Base-by-base conservation (phyloP, 73 alveolate genomes). In the Paramecium sexaurelia region DNA sequence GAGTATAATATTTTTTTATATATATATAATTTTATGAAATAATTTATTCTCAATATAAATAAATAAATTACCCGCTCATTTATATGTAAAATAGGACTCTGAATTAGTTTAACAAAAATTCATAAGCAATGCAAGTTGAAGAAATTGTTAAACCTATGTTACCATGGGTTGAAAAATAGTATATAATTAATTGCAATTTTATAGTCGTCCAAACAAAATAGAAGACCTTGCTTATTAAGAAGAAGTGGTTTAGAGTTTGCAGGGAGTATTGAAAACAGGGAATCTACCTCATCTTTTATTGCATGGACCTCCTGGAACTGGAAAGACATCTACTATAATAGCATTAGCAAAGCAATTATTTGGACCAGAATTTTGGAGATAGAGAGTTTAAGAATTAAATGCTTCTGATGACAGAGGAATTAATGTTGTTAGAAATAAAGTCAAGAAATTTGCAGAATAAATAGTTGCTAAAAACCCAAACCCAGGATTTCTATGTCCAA, bases 351-450 rank as follows among this genome's bases (percentile, higher is more conserved):
- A 94, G 68, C 85, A 94, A 88, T 67, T 96, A 69, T 96, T 92
- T 75, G 98, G 97, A 55, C 99, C 97, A 85, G 93, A 96, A 68
- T 92, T 95, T 87, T 99, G 95, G 92, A 91, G 97, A 93, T 94
- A 95, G 85, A 97, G 99, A 96, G 98, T 98, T 35, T 87, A 97
- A 83, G 99, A 99, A 95, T 92, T 99, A 33, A 99, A 99, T 92
- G 99, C 99, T 5, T 98, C 99, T 3, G 99, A 99, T 93, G 99
- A 99, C 82, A 98, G 99, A 87, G 99, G 99, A 32, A 99, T 99
- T 82, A 93, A 95, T 8, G 99, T 98, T 20, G 99, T 99, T 55
- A 98, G 99, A 89, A 99, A 98, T 75, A 98, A 99, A 95, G 98
- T 97, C 55, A 98, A 98, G 95, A 95, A 97, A 88, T 98, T 97